Percentiles rank a stretch among this genome's conserved stretches.
These are phyloP conservation scores for Bolboschoenus planiculmis DNA, from an alignment of 176 grass and related monocot species.

Conservation along the genomic window DNA sequence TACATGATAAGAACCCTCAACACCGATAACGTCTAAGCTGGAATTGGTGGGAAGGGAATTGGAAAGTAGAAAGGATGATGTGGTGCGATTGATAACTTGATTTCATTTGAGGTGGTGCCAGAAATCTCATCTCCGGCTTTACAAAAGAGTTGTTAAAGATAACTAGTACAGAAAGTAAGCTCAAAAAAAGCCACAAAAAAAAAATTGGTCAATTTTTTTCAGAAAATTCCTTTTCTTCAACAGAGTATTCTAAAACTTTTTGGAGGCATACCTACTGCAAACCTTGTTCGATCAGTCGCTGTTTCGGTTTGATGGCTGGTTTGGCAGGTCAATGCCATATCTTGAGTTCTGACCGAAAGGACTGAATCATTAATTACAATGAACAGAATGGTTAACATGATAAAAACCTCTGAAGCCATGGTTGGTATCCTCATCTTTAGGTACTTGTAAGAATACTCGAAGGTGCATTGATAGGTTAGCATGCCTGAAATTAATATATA, in stretches of 20 bases:
- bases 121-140: not conserved
- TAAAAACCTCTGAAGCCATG: not conserved
- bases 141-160: not conserved
- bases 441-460: not conserved
- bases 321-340: not conserved
- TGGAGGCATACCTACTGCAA: not conserved
- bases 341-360: not conserved
- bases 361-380: not conserved
- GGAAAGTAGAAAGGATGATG: not conserved
- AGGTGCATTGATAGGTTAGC: not conserved
- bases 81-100: not conserved
- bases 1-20: not conserved
- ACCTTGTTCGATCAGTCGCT: not conserved
- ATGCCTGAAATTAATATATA: no score
- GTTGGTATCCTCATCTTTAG: not conserved
- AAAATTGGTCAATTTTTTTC: no score
- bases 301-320: not conserved
- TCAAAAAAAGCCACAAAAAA: no score
- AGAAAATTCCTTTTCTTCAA: not conserved
- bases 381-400: not conserved
- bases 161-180: no score
- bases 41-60: not conserved
- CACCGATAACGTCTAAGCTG: not conserved
- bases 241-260: not conserved
- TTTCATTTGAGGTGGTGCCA: not conserved